These are phyloP conservation scores for Russula sp. DNA, from an alignment of 768 basidiomycete genomes.

Conservation along the genomic window DNA sequence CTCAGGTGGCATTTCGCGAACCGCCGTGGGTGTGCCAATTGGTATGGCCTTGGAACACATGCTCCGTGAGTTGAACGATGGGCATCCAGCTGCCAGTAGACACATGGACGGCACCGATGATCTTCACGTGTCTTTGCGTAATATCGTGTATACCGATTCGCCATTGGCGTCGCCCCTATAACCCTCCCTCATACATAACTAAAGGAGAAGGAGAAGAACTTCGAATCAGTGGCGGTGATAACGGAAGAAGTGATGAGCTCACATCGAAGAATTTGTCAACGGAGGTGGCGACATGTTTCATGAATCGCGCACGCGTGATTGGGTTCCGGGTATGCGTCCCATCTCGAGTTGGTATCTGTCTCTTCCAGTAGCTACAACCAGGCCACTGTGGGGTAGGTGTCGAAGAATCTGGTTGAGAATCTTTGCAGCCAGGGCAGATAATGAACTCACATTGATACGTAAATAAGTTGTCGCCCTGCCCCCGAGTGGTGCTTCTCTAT, in stretches of 20 bases:
- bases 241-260: not conserved
- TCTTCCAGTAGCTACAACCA: not conserved
- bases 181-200: not conserved
- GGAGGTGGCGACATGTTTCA: constrained; percentile 9
- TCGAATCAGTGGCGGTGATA: not conserved
- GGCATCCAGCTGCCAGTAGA: constrained; percentile 23
- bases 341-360: constrained; percentile 14
- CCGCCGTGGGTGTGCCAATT: not conserved
- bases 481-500: not conserved
- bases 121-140: constrained; percentile 6
- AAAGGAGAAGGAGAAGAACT: not conserved
- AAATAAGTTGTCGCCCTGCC: not conserved
- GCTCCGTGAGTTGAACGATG: constrained; percentile 15
- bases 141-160: constrained; percentile 9
- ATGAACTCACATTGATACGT: constrained; percentile 9
- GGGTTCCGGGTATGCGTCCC: constrained; percentile 5
- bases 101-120: constrained; percentile 19
- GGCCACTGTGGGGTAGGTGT: constrained; percentile 7
- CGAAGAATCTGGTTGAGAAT: not conserved
- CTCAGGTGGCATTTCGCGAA: not conserved
- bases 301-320: constrained; percentile 13
- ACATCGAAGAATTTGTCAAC: constrained; percentile 17
- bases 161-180: not conserved
- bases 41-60: constrained; percentile 2
- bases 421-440: not conserved